A percentile compares a stretch with the other conserved stretches of the same genome.
phyloP scores from a whole-genome alignment of 768 basidiomycete species.

The Boletus sp. region DNA sequence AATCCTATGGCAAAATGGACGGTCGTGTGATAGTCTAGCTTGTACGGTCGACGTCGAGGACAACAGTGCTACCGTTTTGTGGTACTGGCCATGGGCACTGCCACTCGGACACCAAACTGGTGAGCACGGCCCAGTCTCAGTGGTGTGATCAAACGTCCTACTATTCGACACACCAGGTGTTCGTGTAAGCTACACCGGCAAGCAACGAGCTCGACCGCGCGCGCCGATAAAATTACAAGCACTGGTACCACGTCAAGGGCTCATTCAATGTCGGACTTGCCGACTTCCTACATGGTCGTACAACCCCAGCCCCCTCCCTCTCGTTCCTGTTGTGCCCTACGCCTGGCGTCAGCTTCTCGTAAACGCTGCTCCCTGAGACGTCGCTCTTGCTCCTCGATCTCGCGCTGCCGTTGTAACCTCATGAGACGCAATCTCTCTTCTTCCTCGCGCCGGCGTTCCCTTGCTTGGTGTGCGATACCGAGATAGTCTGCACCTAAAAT shows the following conservation, averaged over 20 bases:
- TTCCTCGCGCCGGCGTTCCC: slow-evolving; percentile 1
- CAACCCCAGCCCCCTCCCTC: slow-evolving; percentile 19
- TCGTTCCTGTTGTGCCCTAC: slow-evolving; percentile 1
- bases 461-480: not conserved
- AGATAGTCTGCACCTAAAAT: not conserved
- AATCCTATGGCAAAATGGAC: not conserved
- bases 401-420: slow-evolving; percentile 1
- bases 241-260: not conserved
- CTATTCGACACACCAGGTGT: not conserved
- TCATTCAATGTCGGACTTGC: no score
- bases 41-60: not conserved
- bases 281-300: slow-evolving; percentile 20
- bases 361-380: slow-evolving; percentile 1
- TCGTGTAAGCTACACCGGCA: not conserved
- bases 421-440: not conserved
- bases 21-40: not conserved
- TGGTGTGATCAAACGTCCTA: not conserved
- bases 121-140: no score
- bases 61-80: no score
- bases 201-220: not conserved
- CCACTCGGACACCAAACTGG: not conserved
- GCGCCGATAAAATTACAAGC: not conserved
- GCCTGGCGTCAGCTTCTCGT: slow-evolving; percentile 7
- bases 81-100: no score
- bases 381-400: not conserved